Evolutionary conservation across 495 filamentous ascomycete species (phyloP).

Genomic region (Penicillium herquei): DNA sequence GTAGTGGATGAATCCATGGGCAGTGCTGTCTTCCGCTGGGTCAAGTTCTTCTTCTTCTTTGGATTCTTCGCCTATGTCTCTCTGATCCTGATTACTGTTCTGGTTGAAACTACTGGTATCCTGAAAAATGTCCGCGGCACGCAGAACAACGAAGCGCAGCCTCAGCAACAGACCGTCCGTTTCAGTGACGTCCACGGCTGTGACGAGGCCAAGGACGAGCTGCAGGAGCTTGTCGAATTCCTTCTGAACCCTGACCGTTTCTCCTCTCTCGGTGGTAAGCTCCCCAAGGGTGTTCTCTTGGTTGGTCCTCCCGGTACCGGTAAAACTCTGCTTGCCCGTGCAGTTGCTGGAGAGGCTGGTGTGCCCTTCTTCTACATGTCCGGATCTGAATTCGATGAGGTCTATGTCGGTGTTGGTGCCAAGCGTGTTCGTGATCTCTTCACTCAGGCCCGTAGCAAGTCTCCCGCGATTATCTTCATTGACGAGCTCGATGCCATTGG

Average conservation of each 20-base stretch:
- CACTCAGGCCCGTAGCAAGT: conserved; percentile 76
- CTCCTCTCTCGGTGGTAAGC: conserved; percentile 86
- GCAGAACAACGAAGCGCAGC: conserved; percentile 76
- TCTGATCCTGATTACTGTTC: conserved; percentile 70
- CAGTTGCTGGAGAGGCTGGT: conserved; percentile 94
- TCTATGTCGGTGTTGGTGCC: conserved; percentile 96
- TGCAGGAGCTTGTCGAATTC: conserved; percentile 96
- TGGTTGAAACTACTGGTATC: conserved; percentile 73
- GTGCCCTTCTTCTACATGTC: conserved; percentile 99
- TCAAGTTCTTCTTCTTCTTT: conserved; percentile 80
- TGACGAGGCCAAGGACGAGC: conserved; percentile 96
- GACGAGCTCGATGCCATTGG: conserved; percentile 97
- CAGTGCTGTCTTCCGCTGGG: conserved; percentile 79
- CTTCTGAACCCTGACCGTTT: conserved; percentile 89
- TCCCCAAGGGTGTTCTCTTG: conserved; percentile 94
- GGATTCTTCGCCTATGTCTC: conserved; percentile 70
- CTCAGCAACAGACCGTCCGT: conserved; percentile 84
- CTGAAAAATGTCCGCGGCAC: conserved; percentile 73
- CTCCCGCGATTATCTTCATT: conserved; percentile 96
- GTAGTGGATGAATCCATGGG: conserved; percentile 91
- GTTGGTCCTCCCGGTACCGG: conserved; percentile 96
- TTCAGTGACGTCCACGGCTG: conserved; percentile 96
- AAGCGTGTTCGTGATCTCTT: conserved; percentile 99
- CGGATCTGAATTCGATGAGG: conserved; percentile 95
- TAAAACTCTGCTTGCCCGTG: conserved; percentile 95